Conservation (phyloP, 176 grass and related monocot species). For the Juncus inflexus region DNA sequence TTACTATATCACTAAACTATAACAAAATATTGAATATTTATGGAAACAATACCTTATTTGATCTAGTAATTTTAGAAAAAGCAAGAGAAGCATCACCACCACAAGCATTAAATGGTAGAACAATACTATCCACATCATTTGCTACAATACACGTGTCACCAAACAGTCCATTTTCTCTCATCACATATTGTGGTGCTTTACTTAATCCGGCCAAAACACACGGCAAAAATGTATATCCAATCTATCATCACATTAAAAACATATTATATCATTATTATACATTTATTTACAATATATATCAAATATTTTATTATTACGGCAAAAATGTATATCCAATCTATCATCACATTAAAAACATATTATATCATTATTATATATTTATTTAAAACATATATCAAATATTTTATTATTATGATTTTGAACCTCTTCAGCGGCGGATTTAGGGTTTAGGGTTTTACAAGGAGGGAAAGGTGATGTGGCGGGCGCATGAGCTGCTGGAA, state of each 20-base stretch:
- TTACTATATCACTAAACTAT: not conserved
- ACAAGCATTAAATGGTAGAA: constrained; percentile 78
- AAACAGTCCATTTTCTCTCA: constrained; percentile 24
- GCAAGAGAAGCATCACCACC: constrained; percentile 76
- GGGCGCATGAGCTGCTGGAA: constrained; percentile 87
- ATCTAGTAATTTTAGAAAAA: constrained; percentile 52
- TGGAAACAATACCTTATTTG: constrained; percentile 47
- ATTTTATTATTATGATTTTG: not conserved
- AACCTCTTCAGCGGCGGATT: constrained; percentile 92
- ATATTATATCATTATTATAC: too few relatives aligned
- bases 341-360: constrained; percentile 14
- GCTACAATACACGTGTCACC: constrained; percentile 45
- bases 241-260: constrained; percentile 37
- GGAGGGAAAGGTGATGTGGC: constrained; percentile 52
- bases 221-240: constrained; percentile 92
- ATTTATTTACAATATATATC: too few relatives aligned
- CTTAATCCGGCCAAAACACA: constrained; percentile 86
- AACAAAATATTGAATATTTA: constrained; percentile 1
- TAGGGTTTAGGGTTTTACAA: constrained; percentile 52
- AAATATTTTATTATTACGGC: not conserved
- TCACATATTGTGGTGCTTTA: constrained; percentile 76
- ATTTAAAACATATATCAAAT: not conserved
- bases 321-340: constrained; percentile 45
- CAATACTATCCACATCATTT: constrained; percentile 72
- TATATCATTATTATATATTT: too few relatives aligned